These are phyloP conservation scores for Erodium trifolium DNA, from an alignment of 441 rosid species.

Conservation along the genomic window DNA sequence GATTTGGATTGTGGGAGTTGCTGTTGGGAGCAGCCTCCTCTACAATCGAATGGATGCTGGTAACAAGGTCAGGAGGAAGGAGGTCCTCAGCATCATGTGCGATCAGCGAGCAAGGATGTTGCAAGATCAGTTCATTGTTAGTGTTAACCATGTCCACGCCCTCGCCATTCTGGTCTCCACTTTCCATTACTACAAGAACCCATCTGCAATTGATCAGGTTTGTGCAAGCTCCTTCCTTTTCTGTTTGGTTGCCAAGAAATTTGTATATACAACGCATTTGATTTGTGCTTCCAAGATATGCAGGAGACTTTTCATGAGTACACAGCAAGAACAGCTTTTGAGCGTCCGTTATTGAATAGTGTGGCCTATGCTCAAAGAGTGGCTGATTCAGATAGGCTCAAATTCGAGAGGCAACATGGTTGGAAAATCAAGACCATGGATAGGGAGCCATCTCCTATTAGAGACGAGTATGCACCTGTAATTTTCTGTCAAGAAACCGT, in stretches of 20 bases:
- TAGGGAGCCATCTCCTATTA: constrained; percentile 63
- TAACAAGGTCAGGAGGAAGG: constrained; percentile 64
- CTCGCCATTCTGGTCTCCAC: constrained; percentile 94
- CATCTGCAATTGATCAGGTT: constrained; percentile 98
- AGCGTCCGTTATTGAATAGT: constrained; percentile 84
- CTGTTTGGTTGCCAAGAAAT: too few species aligned
- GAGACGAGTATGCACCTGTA: constrained; percentile 96
- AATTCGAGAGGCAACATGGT: constrained; percentile 68
- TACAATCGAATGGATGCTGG: constrained; percentile 54
- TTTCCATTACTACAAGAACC: constrained; percentile 78
- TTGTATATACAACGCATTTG: too few species aligned
- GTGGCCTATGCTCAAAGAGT: constrained; percentile 89
- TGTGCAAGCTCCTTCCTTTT: constrained; percentile 3
- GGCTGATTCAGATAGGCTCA: constrained; percentile 51
- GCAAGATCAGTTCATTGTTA: constrained; percentile 91
- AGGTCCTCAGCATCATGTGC: constrained; percentile 73
- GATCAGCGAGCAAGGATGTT: constrained; percentile 93
- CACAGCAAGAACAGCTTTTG: constrained; percentile 90
- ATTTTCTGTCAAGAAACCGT: constrained; percentile 86
- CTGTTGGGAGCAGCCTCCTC: constrained; percentile 34
- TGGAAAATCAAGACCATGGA: constrained; percentile 91
- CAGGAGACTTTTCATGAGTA: constrained; percentile 94
- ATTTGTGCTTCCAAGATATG: constrained; percentile 12
- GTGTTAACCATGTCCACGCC: constrained; percentile 96
- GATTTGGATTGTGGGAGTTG: constrained; percentile 46